Base-by-base conservation (phyloP, 2,329 filamentous ascomycete species). In the Ceratocystis smalleyi region DNA sequence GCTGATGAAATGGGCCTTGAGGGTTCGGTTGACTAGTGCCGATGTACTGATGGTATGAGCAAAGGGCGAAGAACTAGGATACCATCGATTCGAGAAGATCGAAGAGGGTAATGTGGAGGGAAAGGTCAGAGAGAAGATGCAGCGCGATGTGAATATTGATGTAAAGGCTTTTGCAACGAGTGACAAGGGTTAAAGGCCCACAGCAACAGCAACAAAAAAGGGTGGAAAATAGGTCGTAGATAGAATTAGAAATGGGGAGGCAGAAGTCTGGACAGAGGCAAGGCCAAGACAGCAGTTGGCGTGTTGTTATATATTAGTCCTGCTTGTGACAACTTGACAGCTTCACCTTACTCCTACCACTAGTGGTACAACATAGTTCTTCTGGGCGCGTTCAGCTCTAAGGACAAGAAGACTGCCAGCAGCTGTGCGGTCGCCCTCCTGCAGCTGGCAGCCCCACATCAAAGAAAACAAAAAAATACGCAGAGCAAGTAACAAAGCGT, bases 391-490 rank as follows among this genome's bases (percentile, higher is more conserved):
- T 57, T 57, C 54, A 30, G 27, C 30, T 57, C 54, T 35, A 24
- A 61, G 24, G 22, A 61, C 40, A 61, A 30, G 2, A 40, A 27
- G 47, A 24, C 35, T 30, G 51, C 0, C 51, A 35, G 4, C 19
- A 43, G 62, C 51, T 59, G 62, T 32, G 24, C n/a, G 17, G 4
- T 1, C 2, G 17, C 4, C 1, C 12, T 2, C 2, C 27, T 27
- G 3, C 62, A 64, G 62, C 49, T 62, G 65, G 24, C 49, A 32
- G 54, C 54, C 54, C 54, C 54, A 57, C 54, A 12, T 4, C 32
- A 68, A 69, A 69, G 62, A 73, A 75, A 73, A 73, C 73, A 75
- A 66, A 67, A 67, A 64, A 67, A 62, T 67, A 64, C 73, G 74
- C 65, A 67, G 62, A 67, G 60, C 66, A 61, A 59, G 27, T 22